Evolutionary conservation across 1,284 basidiomycete species (phyloP).

Genomic region (Tilletia caries): DNA sequence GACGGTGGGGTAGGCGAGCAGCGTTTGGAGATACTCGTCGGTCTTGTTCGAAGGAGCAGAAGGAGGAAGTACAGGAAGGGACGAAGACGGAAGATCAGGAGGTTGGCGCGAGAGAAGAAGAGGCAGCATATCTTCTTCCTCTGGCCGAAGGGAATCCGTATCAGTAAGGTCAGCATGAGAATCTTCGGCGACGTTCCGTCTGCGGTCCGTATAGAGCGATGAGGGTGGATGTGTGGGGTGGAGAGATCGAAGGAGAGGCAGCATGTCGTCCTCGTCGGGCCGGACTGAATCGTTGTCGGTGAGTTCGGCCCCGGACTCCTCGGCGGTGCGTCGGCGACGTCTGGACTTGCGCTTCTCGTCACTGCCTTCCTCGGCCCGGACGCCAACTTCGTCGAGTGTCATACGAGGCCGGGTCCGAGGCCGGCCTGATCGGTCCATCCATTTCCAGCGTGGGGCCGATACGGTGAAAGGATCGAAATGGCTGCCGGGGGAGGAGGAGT

Average conservation of each 20-base stretch:
- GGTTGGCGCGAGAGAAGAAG: too few species aligned
- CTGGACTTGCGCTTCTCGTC: constrained; percentile 1
- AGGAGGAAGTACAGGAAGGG: too few species aligned
- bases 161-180: too few species aligned
- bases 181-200: too few species aligned
- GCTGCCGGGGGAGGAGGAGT: neutral
- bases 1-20: too few species aligned
- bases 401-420: constrained; percentile 5
- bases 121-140: too few species aligned
- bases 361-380: constrained; percentile 1
- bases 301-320: neutral
- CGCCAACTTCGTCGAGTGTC: constrained; percentile 5
- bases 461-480: neutral
- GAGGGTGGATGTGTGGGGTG: neutral
- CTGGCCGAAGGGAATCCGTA: too few species aligned
- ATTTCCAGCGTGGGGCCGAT: neutral
- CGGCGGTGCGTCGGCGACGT: neutral
- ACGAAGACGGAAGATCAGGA: too few species aligned
- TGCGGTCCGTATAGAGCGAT: neutral
- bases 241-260: neutral
- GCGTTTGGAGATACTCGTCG: too few species aligned
- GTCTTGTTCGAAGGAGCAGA: too few species aligned
- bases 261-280: neutral
- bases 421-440: constrained; percentile 4
- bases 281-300: neutral